Evolutionary conservation across 1,139 yeast genomes (phyloP), one percentile per base, ranked within the genome.

Genomic region (Zygosaccharomyces pseudobailii): DNA sequence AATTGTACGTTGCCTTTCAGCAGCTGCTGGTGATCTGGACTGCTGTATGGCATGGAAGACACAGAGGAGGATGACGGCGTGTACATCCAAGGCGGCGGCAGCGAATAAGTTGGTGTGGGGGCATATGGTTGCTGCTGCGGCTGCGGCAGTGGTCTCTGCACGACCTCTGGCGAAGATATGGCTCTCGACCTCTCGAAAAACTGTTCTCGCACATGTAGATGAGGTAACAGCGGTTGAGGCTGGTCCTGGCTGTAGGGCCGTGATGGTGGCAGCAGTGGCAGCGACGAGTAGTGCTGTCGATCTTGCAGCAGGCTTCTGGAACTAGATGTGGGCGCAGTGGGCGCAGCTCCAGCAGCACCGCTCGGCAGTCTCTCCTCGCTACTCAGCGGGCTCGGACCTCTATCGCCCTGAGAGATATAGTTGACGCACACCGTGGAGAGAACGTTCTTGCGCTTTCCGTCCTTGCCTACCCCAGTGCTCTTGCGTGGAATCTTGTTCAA

Each of bases 391-490:
- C 36, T 30, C 6, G 37, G 13, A 21, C 36, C 35, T 17, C 43
- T 33, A 17, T 33, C 36, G 20, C 52, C 32, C 32, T 38, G 41
- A 7, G 41, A 27, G 28, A 56, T 51, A 36, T 55, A 57, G 48
- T 51, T 55, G 8, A 58, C 55, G 31, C 60, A 55, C 19, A 56
- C 57, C 9, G 60, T 57, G 6, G 65, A 57, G 25, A 64, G 52
- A 5, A 62, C 55, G 41, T 63, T 62, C 49, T 58, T 63, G 46
- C 67, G 55, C 42, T 56, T 63, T 6, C 65, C 65, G 45, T 63
- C 65, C 41, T 57, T 63, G 2, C 65, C 67, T 6, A 60, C 50
- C 13, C 63, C 62, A 24, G 62, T 58, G 24, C 59, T 52, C 45
- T 63, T 65, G 42, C 68, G 55, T 46, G 57, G 66, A 32, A 63